Base-by-base conservation (phyloP, 2,329 filamentous ascomycete genomes). In the Herpomyces periplanetae region DNA sequence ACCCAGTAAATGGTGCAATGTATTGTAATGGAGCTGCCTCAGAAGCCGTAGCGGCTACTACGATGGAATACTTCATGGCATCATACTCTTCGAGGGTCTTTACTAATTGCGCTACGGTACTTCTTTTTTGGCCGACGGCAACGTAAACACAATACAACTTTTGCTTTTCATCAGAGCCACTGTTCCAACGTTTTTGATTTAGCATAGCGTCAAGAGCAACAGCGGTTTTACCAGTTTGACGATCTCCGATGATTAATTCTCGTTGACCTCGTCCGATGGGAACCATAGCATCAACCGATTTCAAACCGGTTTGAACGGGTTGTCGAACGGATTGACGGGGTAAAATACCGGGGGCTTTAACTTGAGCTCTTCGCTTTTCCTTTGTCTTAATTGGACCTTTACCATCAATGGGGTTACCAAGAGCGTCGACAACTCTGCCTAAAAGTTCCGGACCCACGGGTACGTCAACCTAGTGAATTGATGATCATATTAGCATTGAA, bases 141-240 rank as follows among this genome's bases (percentile, higher is more conserved):
- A 91, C 80, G 59, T 96, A 96, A 47, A 96, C 53, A 43, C 75
- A 91, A 66, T 87, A 96, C 24, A 96, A 69, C 61, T 96, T 96
- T 64, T 88, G 75, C 41, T 44, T 48, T 59, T 96, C 80, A 41
- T 88, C 73, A 44, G 39, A 51, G 40, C 45, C 36, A 41, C 45
- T 51, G 60, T 96, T 96, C 75, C 75, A 91, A 40, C 75, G 58
- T 60, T 80, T 84, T 57, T 96, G 80, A 64, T 96, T 96, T 27
- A 96, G 62, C 34, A 96, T 91, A 44, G 75, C 60, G 43, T 96
- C 80, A 27, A 96, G 68, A 37, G 64, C 75, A 41, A 96, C 75
- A 37, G 80, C 80, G 40, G 80, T 96, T 65, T 96, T 96, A 47
- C 80, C 80, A 36, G 80, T 96, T 51, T 96, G 80, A 71, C 80